Conservation (phyloP, 495 filamentous ascomycete species). For the Choiromyces venosus region DNA sequence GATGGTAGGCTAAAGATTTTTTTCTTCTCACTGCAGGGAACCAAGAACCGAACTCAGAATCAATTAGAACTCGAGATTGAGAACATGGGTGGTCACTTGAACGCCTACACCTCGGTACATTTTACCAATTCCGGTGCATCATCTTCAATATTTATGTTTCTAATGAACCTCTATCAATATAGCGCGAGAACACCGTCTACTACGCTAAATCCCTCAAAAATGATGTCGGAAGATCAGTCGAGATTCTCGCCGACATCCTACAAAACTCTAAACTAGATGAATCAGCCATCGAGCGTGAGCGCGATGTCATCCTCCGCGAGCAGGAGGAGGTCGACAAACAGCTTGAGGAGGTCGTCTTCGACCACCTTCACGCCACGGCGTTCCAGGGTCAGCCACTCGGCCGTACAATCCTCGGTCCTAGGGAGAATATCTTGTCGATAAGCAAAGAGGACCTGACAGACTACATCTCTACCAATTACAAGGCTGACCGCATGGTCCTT, state of each 20-base stretch:
- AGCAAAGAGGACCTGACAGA: slow-evolving; percentile 76
- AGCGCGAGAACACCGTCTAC: slow-evolving; percentile 99
- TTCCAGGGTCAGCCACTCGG: slow-evolving; percentile 94
- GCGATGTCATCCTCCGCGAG: slow-evolving; percentile 96
- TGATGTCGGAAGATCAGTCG: slow-evolving; percentile 89
- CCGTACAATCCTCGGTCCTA: slow-evolving; percentile 94
- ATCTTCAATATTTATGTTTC: neutral
- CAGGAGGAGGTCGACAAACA: slow-evolving; percentile 99
- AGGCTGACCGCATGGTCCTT: slow-evolving; percentile 97
- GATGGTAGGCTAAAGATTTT: slow-evolving; percentile 24
- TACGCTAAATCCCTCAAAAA: slow-evolving; percentile 98
- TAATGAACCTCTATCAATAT: slow-evolving; percentile 12
- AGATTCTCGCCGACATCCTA: slow-evolving; percentile 97
- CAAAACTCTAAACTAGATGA: slow-evolving; percentile 97
- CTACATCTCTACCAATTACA: slow-evolving; percentile 99
- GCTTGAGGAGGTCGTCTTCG: slow-evolving; percentile 98
- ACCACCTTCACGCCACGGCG: slow-evolving; percentile 97
- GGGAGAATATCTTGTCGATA: slow-evolving; percentile 97
- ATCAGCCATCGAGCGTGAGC: slow-evolving; percentile 88
- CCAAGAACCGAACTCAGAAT: slow-evolving; percentile 83
- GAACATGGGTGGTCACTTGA: slow-evolving; percentile 99
- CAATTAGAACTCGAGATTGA: slow-evolving; percentile 99
- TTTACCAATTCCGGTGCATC: slow-evolving; percentile 14
- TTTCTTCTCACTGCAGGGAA: slow-evolving; percentile 58
- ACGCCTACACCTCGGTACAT: slow-evolving; percentile 97